Base-by-base conservation (phyloP, 2,329 filamentous ascomycete genomes). In the Bipolaris sorokiniana region DNA sequence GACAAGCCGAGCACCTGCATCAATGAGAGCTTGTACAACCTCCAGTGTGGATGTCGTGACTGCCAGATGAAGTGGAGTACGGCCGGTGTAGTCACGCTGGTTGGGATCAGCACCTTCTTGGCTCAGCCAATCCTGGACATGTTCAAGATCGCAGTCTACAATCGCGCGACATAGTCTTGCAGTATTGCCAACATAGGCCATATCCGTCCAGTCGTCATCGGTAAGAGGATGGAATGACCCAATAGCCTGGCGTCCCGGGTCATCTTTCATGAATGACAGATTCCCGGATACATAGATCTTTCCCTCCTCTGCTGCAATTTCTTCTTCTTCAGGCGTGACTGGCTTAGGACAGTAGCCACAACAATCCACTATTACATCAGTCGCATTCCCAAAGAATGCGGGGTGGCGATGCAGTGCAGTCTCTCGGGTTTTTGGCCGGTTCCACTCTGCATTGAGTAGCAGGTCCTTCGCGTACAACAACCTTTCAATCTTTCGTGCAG, bases 181-280 rank as follows among this genome's bases (percentile, higher is more conserved):
- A 1, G 90, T 93, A 63, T 92, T 90, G 10, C 91, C 90, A 34
- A 96, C 83, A 64, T 96, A 96, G 0, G 91, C 91, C 91, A 96
- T 95, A 63, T 93, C 90, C 0, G 91, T 95, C 90, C 91, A 96
- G 69, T 95, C 91, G 48, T 91, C 83, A 40, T 91, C 87, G 0
- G 89, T 93, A 36, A 94, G 82, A 0, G 91, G 92, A 66, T 95
- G 89, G 78, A 96, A 96, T 40, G 83, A 86, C 23, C 86, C 86
- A 63, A 89, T 87, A 36, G 82, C 78, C 76, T 95, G 92, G 53
- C 92, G 83, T 16, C 92, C 92, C 1, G 92, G 90, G 64, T 96
- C 86, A 66, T 96, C 91, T 61, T 88, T 88, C 64, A 95, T 81
- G 74, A 96, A 96, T 0, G 82, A 81, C 9, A 95, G 82, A 20